These are phyloP conservation scores for Apiospora malaysiana DNA, from an alignment of 2,329 filamentous ascomycete species.

Conservation along the genomic window DNA sequence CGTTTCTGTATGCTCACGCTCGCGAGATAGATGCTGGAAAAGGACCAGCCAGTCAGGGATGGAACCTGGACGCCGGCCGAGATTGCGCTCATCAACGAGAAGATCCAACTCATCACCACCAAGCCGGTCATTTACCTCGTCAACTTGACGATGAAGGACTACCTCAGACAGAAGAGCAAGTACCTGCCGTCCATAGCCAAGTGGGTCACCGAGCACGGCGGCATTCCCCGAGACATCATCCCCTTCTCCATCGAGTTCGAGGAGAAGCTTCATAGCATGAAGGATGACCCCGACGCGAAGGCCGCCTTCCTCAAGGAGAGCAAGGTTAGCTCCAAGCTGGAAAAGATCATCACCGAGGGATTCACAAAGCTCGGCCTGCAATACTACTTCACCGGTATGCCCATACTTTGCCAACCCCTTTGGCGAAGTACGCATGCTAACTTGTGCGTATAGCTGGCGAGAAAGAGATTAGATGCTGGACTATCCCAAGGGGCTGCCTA, in stretches of 20 bases:
- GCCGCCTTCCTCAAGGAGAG: constrained; percentile 45
- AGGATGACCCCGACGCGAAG: constrained; percentile 43
- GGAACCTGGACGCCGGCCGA: constrained; percentile 50
- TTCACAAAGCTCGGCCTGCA: constrained; percentile 51
- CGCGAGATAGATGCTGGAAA: constrained; percentile 42
- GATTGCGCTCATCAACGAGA: constrained; percentile 52
- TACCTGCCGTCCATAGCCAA: constrained; percentile 51
- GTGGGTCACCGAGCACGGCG: constrained; percentile 52
- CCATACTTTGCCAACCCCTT: background rate
- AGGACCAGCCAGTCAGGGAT: constrained; percentile 48
- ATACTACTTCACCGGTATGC: constrained; percentile 50
- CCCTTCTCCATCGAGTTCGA: constrained; percentile 53
- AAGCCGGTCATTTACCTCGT: constrained; percentile 53
- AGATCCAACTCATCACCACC: constrained; percentile 52
- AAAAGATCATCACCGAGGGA: constrained; percentile 51
- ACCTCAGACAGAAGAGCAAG: constrained; percentile 53
- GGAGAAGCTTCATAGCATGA: constrained; percentile 47
- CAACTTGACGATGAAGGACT: constrained; percentile 54
- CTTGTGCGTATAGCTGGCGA: constrained; percentile 42
- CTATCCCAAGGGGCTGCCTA: constrained; percentile 44
- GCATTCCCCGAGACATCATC: constrained; percentile 47
- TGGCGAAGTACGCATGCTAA: constrained; percentile 21
- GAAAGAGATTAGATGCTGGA: constrained; percentile 54
- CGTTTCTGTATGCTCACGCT: constrained; percentile 21
- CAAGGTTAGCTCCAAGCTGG: constrained; percentile 48